Evolutionary conservation across 163 green algal genomes (phyloP).

Genomic region (Chloroidium sp.): DNA sequence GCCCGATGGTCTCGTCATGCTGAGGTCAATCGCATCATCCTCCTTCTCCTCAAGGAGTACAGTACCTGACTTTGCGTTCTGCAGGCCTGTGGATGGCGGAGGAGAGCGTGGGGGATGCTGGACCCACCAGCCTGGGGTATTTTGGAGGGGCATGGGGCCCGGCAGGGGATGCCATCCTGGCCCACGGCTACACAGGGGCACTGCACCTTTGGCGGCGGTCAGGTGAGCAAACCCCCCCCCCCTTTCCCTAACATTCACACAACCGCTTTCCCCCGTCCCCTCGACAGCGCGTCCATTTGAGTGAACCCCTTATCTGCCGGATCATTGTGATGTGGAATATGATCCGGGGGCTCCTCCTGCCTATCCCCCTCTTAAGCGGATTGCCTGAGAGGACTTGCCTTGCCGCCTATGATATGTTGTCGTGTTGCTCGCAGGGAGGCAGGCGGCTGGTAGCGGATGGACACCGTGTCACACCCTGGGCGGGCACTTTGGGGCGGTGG

Average conservation of each 20-base stretch:
- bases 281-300: background rate
- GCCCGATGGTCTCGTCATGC: too few species aligned
- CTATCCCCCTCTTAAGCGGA: too few species aligned
- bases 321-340: too few species aligned
- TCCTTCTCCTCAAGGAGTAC: too few species aligned
- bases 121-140: conserved; percentile 79
- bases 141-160: conserved; percentile 65
- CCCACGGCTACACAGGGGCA: conserved; percentile 82
- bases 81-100: conserved; percentile 80
- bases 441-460: conserved; percentile 25
- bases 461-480: conserved; percentile 40
- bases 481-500: conserved; percentile 66
- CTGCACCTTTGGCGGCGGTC: conserved; percentile 76
- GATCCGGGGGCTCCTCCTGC: too few species aligned
- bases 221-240: background rate
- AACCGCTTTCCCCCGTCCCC: too few species aligned
- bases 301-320: background rate
- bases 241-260: background rate
- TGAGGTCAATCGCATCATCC: too few species aligned
- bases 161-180: conserved; percentile 48
- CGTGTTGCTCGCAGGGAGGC: too few species aligned
- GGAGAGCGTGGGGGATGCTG: conserved; percentile 79
- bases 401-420: too few species aligned
- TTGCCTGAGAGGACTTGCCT: too few species aligned
- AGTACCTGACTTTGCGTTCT: background rate